phyloP scores from a whole-genome alignment of 2,329 filamentous ascomycete genomes.

The Coniosporium tulheliwenetii region DNA sequence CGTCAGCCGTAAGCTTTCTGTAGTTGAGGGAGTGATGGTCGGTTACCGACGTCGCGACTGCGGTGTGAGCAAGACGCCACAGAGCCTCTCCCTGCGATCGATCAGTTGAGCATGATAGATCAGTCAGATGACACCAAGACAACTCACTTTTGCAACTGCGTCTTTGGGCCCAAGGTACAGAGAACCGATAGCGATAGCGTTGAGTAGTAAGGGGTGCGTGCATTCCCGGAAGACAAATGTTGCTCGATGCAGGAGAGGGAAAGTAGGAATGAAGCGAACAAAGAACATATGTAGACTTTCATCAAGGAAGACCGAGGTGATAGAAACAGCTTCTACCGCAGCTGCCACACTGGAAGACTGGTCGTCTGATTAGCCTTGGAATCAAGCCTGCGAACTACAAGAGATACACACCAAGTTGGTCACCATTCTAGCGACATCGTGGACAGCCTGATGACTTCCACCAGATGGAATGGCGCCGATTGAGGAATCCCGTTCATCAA shows the following conservation, averaged over 20 bases:
- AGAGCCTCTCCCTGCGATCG: slow-evolving; percentile 22
- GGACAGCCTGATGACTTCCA: slow-evolving; percentile 26
- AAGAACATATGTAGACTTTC: slow-evolving; percentile 33
- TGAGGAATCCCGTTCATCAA: slow-evolving; percentile 20
- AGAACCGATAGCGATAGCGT: slow-evolving; percentile 30
- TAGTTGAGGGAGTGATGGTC: too few relatives aligned
- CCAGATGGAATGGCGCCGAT: slow-evolving; percentile 24
- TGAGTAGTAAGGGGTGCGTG: slow-evolving; percentile 25
- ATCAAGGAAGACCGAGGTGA: slow-evolving; percentile 30
- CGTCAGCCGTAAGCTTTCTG: neutral
- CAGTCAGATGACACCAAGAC: neutral
- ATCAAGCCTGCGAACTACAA: neutral
- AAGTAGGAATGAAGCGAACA: slow-evolving; percentile 28
- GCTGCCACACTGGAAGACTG: slow-evolving; percentile 28
- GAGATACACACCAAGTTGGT: slow-evolving; percentile 21
- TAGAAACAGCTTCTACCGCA: slow-evolving; percentile 25
- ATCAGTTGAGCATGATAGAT: neutral
- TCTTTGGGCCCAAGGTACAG: slow-evolving; percentile 28
- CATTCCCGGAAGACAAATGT: slow-evolving; percentile 30
- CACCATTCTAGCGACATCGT: slow-evolving; percentile 29
- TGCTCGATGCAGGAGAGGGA: slow-evolving; percentile 27
- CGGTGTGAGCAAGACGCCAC: slow-evolving; percentile 28
- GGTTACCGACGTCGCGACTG: slow-evolving; percentile 26
- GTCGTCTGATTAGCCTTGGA: neutral
- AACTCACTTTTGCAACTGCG: slow-evolving; percentile 20